These are phyloP conservation scores for Pterocarpus santalinus DNA, from an alignment of 306 rosid species.

Conservation along the genomic window DNA sequence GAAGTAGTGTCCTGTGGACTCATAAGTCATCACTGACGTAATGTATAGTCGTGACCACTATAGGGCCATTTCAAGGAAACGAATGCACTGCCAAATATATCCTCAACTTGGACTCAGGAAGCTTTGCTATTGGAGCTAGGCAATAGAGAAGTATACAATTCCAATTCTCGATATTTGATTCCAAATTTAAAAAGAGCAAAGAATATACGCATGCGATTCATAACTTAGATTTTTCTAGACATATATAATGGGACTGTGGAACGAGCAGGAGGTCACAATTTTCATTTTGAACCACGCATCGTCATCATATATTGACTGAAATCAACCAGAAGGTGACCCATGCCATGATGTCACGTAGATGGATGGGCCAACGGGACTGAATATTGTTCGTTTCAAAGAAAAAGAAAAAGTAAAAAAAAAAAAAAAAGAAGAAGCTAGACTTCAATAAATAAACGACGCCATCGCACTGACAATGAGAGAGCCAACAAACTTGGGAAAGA, in stretches of 20 bases:
- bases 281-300: background rate
- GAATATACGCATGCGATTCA: background rate
- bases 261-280: background rate
- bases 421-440: too few relatives aligned
- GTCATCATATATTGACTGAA: background rate
- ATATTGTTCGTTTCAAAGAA: background rate
- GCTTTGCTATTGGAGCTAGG: background rate
- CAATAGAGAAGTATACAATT: background rate
- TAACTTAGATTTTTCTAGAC: background rate
- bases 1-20: background rate
- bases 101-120: background rate
- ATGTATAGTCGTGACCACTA: background rate
- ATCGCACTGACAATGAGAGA: too few relatives aligned
- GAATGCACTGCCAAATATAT: background rate
- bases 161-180: background rate
- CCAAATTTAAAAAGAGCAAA: background rate
- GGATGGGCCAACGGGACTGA: background rate
- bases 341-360: constrained; percentile 14
- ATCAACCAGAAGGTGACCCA: background rate
- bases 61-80: background rate
- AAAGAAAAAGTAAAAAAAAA: too few relatives aligned
- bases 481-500: background rate
- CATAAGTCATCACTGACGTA: background rate
- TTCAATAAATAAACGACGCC: too few relatives aligned
- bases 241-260: background rate